These are phyloP conservation scores for Teratosphaeriaceae sp. DNA, from an alignment of 2,329 filamentous ascomycete species.

Conservation along the genomic window DNA sequence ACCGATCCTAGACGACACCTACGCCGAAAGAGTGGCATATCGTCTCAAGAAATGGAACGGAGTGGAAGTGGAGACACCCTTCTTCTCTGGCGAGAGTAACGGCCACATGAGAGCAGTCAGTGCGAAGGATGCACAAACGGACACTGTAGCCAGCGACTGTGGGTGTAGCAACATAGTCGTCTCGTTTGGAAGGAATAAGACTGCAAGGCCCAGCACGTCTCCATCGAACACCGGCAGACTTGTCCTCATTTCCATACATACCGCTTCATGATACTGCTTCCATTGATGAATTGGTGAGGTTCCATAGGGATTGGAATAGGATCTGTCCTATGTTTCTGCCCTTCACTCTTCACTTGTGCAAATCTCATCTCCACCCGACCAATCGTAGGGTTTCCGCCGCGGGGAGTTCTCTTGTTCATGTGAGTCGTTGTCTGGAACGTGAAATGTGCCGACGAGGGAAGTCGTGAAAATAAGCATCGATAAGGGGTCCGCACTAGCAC, in stretches of 20 bases:
- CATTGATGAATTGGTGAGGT: neutral
- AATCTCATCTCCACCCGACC: neutral
- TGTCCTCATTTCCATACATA: neutral
- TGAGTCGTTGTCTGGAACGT: neutral
- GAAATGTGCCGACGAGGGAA: neutral
- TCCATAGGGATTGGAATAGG: neutral
- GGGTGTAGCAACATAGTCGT: neutral
- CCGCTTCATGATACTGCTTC: neutral
- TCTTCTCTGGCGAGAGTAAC: neutral
- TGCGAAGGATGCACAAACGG: slow-evolving; percentile 1
- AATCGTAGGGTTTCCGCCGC: neutral
- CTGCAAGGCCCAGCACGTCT: neutral
- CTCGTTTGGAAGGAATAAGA: neutral
- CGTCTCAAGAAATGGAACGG: neutral
- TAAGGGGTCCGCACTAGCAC: neutral
- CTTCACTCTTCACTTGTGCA: neutral
- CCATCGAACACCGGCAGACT: neutral
- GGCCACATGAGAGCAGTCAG: neutral
- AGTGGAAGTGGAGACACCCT: neutral
- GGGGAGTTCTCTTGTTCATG: neutral
- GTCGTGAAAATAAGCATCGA: neutral
- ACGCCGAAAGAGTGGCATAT: neutral
- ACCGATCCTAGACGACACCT: slow-evolving; percentile 1
- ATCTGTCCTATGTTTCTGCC: neutral
- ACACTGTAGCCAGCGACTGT: slow-evolving; percentile 1